Percentiles rank a stretch among this genome's conserved stretches.
Conservation (phyloP, 2,329 filamentous ascomycete species). For the Apiospora hydei region DNA sequence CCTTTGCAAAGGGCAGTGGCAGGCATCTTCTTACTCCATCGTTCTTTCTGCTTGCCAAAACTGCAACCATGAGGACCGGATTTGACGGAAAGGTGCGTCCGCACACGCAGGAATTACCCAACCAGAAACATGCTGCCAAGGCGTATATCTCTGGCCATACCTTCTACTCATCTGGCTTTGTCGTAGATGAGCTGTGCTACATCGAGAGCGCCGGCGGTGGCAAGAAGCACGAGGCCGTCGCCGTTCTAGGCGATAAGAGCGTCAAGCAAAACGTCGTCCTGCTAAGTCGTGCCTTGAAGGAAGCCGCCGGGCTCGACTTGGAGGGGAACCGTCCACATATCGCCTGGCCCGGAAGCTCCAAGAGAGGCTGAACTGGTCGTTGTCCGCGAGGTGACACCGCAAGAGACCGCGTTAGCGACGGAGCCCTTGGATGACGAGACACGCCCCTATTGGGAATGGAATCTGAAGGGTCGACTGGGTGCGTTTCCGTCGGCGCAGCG, state of each 20-base stretch:
- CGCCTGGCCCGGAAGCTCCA: neutral
- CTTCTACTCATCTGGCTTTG: slow-evolving; percentile 33
- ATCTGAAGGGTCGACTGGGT: neutral
- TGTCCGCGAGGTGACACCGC: slow-evolving; percentile 65
- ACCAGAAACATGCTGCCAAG: slow-evolving; percentile 43
- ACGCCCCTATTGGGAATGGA: neutral
- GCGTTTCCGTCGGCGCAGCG: neutral
- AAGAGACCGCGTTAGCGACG: slow-evolving; percentile 38
- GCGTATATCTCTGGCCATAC: slow-evolving; percentile 35
- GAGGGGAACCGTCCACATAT: neutral
- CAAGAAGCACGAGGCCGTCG: slow-evolving; percentile 52
- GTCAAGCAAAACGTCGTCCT: slow-evolving; percentile 72
- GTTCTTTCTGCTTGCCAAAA: neutral
- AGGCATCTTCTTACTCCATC: neutral
- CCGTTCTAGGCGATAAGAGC: slow-evolving; percentile 62
- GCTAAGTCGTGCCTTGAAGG: slow-evolving; percentile 77
- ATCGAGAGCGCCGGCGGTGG: slow-evolving; percentile 43
- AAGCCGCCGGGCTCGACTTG: slow-evolving; percentile 66
- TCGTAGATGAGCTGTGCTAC: slow-evolving; percentile 45
- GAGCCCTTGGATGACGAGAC: neutral
- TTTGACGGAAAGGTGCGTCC: slow-evolving; percentile 39
- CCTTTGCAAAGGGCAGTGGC: neutral
- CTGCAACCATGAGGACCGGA: slow-evolving; percentile 27
- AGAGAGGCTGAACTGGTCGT: slow-evolving; percentile 59
- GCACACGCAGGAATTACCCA: slow-evolving; percentile 42